phyloP scores from a whole-genome alignment of 2,329 filamentous ascomycete species.

The Dactylellina haptotyla region DNA sequence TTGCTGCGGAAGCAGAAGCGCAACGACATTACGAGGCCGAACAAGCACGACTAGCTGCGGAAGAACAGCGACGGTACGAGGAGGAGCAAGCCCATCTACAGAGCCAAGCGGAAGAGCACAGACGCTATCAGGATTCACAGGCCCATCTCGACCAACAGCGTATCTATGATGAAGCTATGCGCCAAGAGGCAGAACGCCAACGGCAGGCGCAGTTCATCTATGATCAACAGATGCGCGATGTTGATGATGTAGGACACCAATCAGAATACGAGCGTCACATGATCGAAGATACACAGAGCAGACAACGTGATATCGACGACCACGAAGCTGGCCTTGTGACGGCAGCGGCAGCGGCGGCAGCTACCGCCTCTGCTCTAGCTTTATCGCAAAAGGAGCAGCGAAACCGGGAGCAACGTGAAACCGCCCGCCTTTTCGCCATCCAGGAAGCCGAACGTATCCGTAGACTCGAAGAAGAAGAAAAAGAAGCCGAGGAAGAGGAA shows the following conservation, averaged over 20 bases:
- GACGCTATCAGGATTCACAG: slow-evolving; percentile 22
- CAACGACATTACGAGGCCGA: slow-evolving; percentile 13
- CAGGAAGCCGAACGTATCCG: slow-evolving; percentile 49
- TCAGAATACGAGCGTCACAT: slow-evolving; percentile 19
- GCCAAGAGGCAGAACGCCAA: slow-evolving; percentile 29
- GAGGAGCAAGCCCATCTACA: slow-evolving; percentile 21
- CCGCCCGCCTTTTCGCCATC: slow-evolving; percentile 34
- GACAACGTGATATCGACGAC: slow-evolving; percentile 34
- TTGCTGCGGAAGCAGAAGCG: slow-evolving; percentile 22
- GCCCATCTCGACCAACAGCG: slow-evolving; percentile 29
- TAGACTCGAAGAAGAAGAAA: slow-evolving; percentile 34
- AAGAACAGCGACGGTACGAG: slow-evolving; percentile 11
- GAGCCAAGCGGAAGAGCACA: slow-evolving; percentile 20
- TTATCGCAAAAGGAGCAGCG: slow-evolving; percentile 39
- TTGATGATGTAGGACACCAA: neutral
- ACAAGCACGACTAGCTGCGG: slow-evolving; percentile 17
- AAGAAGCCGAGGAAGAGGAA: slow-evolving; percentile 25
- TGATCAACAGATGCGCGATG: slow-evolving; percentile 44
- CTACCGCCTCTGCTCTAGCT: slow-evolving; percentile 18
- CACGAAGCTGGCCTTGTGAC: slow-evolving; percentile 22
- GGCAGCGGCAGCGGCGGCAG: slow-evolving; percentile 21
- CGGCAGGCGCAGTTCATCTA: slow-evolving; percentile 44
- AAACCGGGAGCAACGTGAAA: slow-evolving; percentile 46
- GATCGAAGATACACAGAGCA: slow-evolving; percentile 22
- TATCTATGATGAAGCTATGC: slow-evolving; percentile 26